These are phyloP conservation scores for Cymodocea nodosa DNA, from an alignment of 116 monocot genomes.

Conservation along the genomic window DNA sequence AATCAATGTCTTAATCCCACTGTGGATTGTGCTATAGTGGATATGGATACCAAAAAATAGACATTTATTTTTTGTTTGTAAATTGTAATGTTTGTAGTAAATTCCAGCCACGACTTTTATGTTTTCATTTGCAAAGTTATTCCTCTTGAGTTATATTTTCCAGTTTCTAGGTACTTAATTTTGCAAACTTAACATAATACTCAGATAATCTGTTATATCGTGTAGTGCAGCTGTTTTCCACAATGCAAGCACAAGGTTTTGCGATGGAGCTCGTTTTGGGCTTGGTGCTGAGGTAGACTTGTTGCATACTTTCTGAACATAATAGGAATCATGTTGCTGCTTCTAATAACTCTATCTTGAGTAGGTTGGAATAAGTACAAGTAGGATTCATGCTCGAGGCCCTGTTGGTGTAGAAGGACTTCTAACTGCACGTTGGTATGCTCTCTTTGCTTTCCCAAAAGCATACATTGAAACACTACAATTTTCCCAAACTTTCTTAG, in stretches of 20 bases:
- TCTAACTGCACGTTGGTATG: slow-evolving; percentile 79
- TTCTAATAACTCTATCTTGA: slow-evolving; percentile 5
- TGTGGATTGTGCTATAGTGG: no score
- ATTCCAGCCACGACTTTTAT: no score
- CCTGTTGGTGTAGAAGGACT: slow-evolving; percentile 97
- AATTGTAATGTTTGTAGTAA: no score
- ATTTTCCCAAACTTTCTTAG: not conserved
- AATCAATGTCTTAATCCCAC: no score
- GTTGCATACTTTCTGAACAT: not conserved
- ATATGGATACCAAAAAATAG: no score
- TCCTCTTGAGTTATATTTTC: no score
- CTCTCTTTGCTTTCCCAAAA: not conserved
- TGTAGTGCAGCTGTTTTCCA: slow-evolving; percentile 94
- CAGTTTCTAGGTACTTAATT: no score
- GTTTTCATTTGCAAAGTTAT: no score
- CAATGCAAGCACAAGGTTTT: slow-evolving; percentile 97
- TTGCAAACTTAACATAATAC: not conserved
- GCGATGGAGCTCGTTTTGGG: slow-evolving; percentile 99
- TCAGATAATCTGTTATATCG: not conserved
- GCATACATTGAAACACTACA: not conserved
- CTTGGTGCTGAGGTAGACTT: slow-evolving; percentile 89
- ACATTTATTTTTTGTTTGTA: no score
- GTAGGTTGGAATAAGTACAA: slow-evolving; percentile 98
- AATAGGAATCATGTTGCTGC: slow-evolving; percentile 1
- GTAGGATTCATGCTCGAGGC: slow-evolving; percentile 94